phyloP scores from a whole-genome alignment of 106 monocot genomes.

The Acanthochlamys bracteata region DNA sequence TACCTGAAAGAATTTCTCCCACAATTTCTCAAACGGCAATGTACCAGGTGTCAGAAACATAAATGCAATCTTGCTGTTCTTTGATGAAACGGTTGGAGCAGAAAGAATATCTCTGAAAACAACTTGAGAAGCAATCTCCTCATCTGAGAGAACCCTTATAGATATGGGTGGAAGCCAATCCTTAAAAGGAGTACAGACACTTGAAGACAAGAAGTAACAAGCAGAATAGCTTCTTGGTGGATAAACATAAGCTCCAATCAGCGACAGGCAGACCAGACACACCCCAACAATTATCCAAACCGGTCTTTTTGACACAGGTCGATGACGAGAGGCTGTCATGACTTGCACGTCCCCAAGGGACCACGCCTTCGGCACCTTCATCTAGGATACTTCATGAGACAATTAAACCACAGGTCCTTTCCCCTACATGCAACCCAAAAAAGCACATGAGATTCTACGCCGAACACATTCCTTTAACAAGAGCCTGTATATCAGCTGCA shows the following conservation, averaged over 20 bases:
- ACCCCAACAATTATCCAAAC: constrained; percentile 70
- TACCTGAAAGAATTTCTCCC: constrained; percentile 94
- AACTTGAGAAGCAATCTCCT: constrained; percentile 54
- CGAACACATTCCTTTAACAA: no score
- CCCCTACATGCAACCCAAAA: no score
- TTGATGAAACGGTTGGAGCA: constrained; percentile 21
- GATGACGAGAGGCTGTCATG: constrained; percentile 37
- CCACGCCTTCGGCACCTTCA: constrained; percentile 47
- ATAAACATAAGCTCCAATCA: constrained; percentile 61
- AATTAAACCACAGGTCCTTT: no score
- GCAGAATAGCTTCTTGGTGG: constrained; percentile 38
- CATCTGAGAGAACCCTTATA: constrained; percentile 48
- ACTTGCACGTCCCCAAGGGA: constrained; percentile 24
- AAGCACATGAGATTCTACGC: no score
- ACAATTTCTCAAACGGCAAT: constrained; percentile 84
- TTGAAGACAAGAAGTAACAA: constrained; percentile 68
- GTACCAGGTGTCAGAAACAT: constrained; percentile 88
- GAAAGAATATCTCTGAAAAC: constrained; percentile 57
- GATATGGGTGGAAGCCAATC: constrained; percentile 78
- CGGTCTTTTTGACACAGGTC: constrained; percentile 58
- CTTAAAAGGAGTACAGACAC: constrained; percentile 47
- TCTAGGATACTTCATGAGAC: constrained; percentile 4
- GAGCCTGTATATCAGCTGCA: no score
- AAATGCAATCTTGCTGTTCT: constrained; percentile 81
- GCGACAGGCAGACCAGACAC: constrained; percentile 45